Percentiles rank a stretch among this genome's conserved stretches.
Conservation (phyloP, 371 early-diverging fungal species). For the Smittium culicis region DNA sequence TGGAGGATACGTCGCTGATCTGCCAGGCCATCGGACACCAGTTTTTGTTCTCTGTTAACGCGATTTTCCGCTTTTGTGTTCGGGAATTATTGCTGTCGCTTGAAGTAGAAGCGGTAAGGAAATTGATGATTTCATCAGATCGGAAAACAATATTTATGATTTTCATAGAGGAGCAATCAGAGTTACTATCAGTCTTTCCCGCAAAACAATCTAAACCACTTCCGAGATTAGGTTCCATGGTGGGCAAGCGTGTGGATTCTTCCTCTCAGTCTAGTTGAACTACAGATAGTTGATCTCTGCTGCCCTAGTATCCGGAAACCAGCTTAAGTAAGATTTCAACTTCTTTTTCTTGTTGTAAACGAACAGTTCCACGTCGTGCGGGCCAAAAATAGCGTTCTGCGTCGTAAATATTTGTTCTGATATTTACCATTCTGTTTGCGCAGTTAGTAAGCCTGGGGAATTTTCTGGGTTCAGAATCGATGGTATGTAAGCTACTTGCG, state of each 20-base stretch:
- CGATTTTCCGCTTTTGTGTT: slow-evolving; percentile 3
- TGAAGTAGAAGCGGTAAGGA: background rate
- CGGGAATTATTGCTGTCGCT: background rate
- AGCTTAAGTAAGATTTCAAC: background rate
- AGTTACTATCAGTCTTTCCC: background rate
- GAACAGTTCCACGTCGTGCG: background rate
- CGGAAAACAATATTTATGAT: background rate
- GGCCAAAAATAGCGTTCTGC: background rate
- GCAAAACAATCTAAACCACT: background rate
- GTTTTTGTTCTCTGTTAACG: background rate
- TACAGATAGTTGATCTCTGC: background rate
- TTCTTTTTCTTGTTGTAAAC: background rate
- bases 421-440: background rate
- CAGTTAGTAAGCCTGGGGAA: background rate
- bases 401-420: background rate
- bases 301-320: background rate
- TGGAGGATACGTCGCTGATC: background rate
- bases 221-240: background rate
- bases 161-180: background rate
- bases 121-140: background rate
- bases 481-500: background rate
- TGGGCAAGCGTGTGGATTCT: background rate
- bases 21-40: background rate
- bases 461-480: background rate
- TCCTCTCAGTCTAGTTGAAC: background rate